phyloP scores from a whole-genome alignment of 495 filamentous ascomycete species.

The Xylaria telfairii region DNA sequence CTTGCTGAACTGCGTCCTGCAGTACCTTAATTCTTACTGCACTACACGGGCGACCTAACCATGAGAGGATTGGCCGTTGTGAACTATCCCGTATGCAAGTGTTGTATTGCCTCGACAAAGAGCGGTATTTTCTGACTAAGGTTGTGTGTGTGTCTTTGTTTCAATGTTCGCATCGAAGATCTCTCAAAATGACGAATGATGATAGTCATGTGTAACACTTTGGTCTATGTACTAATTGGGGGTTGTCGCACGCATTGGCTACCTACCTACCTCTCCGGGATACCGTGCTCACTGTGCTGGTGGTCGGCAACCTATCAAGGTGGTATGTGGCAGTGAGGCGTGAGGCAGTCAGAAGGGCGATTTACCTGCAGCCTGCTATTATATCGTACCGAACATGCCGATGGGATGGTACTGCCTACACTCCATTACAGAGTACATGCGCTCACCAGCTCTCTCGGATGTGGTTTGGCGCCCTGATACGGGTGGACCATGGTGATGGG shows the following conservation, averaged over 20 bases:
- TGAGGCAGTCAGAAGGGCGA: conserved; percentile 21
- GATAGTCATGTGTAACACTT: conserved; percentile 19
- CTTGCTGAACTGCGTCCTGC: neutral
- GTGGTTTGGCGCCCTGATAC: neutral
- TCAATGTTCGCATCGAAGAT: neutral
- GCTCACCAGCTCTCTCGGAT: neutral
- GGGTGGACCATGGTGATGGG: neutral
- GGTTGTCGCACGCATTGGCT: neutral
- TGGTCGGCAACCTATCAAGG: neutral
- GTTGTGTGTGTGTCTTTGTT: neutral
- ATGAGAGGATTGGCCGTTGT: neutral
- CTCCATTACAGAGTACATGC: neutral
- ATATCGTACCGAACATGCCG: conserved; percentile 13
- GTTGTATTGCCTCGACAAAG: too few relatives aligned
- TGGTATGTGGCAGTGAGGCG: conserved; percentile 8
- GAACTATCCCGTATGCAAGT: neutral
- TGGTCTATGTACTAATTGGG: neutral
- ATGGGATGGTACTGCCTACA: neutral
- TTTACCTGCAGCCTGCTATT: neutral
- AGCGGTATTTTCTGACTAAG: neutral
- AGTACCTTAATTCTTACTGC: neutral
- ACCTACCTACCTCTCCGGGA: conserved; percentile 1
- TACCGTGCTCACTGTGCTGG: neutral
- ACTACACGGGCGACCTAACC: neutral
- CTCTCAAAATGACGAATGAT: conserved; percentile 4